Evolutionary conservation across 306 rosid species (phyloP).

Genomic region (Castanea crenata): DNA sequence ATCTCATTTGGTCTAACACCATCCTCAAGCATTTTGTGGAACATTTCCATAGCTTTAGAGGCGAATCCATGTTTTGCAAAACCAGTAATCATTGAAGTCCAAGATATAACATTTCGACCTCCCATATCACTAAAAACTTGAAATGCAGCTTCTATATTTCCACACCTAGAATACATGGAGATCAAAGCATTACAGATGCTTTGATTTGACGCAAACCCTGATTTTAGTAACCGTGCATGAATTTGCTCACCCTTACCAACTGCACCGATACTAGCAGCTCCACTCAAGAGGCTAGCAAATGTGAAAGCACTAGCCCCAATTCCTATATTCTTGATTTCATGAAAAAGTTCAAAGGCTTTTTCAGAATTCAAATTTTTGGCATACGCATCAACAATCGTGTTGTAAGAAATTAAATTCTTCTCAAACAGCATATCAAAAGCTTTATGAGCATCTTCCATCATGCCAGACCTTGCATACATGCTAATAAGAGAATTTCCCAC

Average conservation of each 20-base stretch:
- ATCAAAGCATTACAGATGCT: constrained; percentile 51
- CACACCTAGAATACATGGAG: constrained; percentile 73
- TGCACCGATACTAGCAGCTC: constrained; percentile 53
- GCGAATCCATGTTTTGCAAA: constrained; percentile 66
- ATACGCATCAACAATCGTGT: constrained; percentile 31
- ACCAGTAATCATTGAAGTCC: constrained; percentile 63
- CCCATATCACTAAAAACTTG: constrained; percentile 46
- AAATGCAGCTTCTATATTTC: constrained; percentile 51
- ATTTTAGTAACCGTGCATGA: constrained; percentile 47
- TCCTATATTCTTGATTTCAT: constrained; percentile 34
- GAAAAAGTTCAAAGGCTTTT: constrained; percentile 33
- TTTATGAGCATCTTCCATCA: constrained; percentile 49
- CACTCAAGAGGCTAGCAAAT: constrained; percentile 64
- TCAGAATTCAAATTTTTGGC: constrained; percentile 27
- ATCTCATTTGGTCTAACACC: constrained; percentile 59
- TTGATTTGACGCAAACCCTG: constrained; percentile 35
- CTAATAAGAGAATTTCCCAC: constrained; percentile 57
- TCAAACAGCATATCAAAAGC: constrained; percentile 50
- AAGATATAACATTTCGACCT: constrained; percentile 52
- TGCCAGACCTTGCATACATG: constrained; percentile 60
- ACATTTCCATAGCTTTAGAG: constrained; percentile 48
- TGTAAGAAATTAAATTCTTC: constrained; percentile 43
- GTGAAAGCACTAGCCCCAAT: constrained; percentile 45
- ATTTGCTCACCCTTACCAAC: constrained; percentile 61
- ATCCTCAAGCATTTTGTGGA: constrained; percentile 51